phyloP scores from a whole-genome alignment of 164 flowering plant genomes.

The Hamamelis virginiana region DNA sequence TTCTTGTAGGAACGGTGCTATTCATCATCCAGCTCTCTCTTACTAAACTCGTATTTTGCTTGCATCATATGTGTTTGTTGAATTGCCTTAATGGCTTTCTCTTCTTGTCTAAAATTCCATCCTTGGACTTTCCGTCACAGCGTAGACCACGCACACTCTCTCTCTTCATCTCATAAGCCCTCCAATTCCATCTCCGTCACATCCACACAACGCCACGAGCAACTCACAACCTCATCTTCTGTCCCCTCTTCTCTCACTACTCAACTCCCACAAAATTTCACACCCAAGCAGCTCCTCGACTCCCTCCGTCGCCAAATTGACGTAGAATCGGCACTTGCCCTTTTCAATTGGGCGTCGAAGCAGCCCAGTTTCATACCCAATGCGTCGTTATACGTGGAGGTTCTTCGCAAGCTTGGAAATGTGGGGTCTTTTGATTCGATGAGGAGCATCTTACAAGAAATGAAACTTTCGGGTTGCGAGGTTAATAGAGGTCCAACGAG shows the following conservation, averaged over 20 bases:
- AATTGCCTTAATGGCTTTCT: constrained; percentile 45
- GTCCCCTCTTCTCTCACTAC: constrained; percentile 18
- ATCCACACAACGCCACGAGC: constrained; percentile 14
- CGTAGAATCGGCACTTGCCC: constrained; percentile 40
- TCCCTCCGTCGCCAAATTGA: constrained; percentile 51
- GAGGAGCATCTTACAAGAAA: constrained; percentile 45
- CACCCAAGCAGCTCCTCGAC: constrained; percentile 59
- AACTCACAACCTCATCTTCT: constrained; percentile 19
- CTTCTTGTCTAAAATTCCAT: constrained; percentile 40
- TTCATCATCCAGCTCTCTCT: too few species aligned
- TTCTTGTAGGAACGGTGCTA: too few species aligned
- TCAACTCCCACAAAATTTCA: constrained; percentile 62
- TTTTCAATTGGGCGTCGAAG: constrained; percentile 69
- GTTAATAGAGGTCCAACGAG: constrained; percentile 39
- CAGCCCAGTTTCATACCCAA: constrained; percentile 64
- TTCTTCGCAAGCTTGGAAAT: constrained; percentile 62
- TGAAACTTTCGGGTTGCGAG: constrained; percentile 43
- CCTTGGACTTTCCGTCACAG: constrained; percentile 27
- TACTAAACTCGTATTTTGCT: too few species aligned
- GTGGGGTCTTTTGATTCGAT: constrained; percentile 57
- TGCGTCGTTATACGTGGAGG: constrained; percentile 48
- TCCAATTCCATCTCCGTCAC: constrained; percentile 27
- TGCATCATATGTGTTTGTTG: constrained; percentile 24
- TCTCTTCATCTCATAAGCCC: constrained; percentile 19
- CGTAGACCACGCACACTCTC: constrained; percentile 5